A percentile compares a stretch with the other conserved stretches of the same genome.
Evolutionary conservation across 352 stramenopile genomes (phyloP).

Genomic region (Elongisporangium senticosum): DNA sequence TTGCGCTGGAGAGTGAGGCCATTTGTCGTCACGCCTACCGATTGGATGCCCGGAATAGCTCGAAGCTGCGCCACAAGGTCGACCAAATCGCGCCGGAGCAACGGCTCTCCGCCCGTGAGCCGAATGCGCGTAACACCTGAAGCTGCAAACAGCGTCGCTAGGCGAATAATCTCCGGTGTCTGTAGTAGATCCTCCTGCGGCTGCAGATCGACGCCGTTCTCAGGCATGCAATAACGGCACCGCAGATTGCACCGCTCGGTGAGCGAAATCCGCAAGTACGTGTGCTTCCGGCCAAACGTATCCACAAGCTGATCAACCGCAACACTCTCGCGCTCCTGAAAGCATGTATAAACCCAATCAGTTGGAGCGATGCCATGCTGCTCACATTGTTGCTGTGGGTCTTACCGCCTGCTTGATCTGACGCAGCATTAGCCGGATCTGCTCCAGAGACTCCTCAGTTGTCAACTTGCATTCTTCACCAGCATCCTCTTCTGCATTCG

Average conservation of each 20-base stretch:
- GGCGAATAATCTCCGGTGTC: constrained; percentile 88
- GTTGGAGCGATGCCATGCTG: neutral
- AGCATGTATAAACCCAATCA: neutral
- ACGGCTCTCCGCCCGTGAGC: constrained; percentile 93
- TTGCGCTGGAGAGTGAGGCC: constrained; percentile 89
- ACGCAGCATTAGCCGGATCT: constrained; percentile 34
- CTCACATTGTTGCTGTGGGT: neutral
- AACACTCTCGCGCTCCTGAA: constrained; percentile 4
- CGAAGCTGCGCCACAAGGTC: constrained; percentile 43
- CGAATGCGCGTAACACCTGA: constrained; percentile 91
- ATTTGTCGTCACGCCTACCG: constrained; percentile 96
- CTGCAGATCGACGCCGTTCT: constrained; percentile 89
- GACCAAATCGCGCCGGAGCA: constrained; percentile 53
- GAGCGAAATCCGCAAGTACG: constrained; percentile 94
- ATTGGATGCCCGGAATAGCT: constrained; percentile 63
- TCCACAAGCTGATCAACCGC: constrained; percentile 52
- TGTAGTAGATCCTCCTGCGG: constrained; percentile 73
- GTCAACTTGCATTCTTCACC: neutral
- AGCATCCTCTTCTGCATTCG: neutral
- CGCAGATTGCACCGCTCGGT: constrained; percentile 96
- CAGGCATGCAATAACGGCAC: constrained; percentile 97
- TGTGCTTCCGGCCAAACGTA: constrained; percentile 87
- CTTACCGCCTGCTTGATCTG: constrained; percentile 27
- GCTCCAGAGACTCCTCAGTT: constrained; percentile 22
- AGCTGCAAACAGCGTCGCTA: constrained; percentile 86